Evolutionary conservation across 2,329 filamentous ascomycete species (phyloP), one percentile per base, ranked within the genome.

Genomic region (Pestalotiopsis sp.): DNA sequence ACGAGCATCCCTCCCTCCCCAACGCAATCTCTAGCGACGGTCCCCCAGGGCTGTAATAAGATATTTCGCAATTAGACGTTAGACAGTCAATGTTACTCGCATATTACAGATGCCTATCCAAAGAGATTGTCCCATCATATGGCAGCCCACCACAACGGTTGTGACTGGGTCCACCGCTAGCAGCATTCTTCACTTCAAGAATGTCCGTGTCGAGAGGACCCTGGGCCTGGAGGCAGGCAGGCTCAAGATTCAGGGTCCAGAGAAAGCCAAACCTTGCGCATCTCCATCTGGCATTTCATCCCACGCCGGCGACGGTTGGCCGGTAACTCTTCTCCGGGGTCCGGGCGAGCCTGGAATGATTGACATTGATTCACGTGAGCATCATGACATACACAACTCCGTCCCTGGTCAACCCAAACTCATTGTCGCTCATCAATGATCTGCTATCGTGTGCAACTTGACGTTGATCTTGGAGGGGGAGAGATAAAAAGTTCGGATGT

Each of bases 391-490:
- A 31, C 27, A 31, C 27, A 31, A 31, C 27, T 31, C 27, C 27
- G 27, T 31, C 27, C 27, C 27, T 31, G 27, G 27, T 31, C 27
- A 31, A 31, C 27, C 27, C 9, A 7, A 1, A 52, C 20, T 45
- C 20, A 52, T 52, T n/a, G 17, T 70, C 66, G 71, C 70, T 71
- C 68, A 49, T 23, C 36, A 59, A 41, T 67, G 66, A 60, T 31
- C 57, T 25, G 56, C 65, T 64, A 56, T 66, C 61, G 66, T 65
- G 67, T 68, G 66, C 31, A 38, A 70, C 63, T 59, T 45, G 58
- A 49, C 69, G 68, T 68, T 70, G 45, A 52, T 52, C 45, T 52
- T 52, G 45, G 7, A 31, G 27, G 45, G 20, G n/a, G 20, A 52
- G 17, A n/a, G 45, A 52, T 52, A 9, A 52, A n/a, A 52, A 13